These are phyloP conservation scores for Hysterium pulicare DNA, from an alignment of 2,329 filamentous ascomycete genomes.

Conservation along the genomic window DNA sequence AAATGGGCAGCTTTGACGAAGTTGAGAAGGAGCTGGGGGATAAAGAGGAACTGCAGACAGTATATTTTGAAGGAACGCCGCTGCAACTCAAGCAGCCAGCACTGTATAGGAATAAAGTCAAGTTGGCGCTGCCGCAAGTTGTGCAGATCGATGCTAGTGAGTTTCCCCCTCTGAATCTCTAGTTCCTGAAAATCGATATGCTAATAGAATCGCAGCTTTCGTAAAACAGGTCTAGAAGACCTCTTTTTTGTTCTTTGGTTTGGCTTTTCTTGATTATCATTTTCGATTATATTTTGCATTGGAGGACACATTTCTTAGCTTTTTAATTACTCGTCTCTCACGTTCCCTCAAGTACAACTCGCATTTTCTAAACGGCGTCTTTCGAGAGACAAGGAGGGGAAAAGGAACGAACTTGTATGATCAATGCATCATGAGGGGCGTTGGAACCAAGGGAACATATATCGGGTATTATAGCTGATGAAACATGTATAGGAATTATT, in stretches of 20 bases:
- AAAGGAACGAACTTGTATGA: too few species aligned
- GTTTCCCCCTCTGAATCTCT: neutral
- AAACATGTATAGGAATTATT: too few species aligned
- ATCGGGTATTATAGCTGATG: too few species aligned
- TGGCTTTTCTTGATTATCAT: neutral
- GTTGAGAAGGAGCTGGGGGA: slow-evolving; percentile 74
- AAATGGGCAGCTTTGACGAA: slow-evolving; percentile 74
- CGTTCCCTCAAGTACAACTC: too few species aligned
- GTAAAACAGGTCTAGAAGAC: neutral
- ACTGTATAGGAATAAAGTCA: slow-evolving; percentile 90
- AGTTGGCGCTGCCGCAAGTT: slow-evolving; percentile 80
- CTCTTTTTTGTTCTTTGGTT: neutral
- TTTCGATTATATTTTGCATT: too few species aligned
- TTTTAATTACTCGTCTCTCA: too few species aligned
- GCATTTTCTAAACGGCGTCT: too few species aligned
- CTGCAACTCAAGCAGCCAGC: slow-evolving; percentile 76
- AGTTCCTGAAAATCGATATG: neutral
- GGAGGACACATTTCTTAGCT: too few species aligned
- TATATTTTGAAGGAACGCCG: slow-evolving; percentile 96
- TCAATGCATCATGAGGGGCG: too few species aligned
- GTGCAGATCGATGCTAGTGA: slow-evolving; percentile 84
- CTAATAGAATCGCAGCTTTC: neutral
- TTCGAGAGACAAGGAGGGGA: too few species aligned
- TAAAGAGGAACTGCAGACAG: slow-evolving; percentile 77
- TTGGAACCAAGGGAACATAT: too few species aligned